phyloP scores from a whole-genome alignment of 257 asterid species.

The Nicotiana tabacum region DNA sequence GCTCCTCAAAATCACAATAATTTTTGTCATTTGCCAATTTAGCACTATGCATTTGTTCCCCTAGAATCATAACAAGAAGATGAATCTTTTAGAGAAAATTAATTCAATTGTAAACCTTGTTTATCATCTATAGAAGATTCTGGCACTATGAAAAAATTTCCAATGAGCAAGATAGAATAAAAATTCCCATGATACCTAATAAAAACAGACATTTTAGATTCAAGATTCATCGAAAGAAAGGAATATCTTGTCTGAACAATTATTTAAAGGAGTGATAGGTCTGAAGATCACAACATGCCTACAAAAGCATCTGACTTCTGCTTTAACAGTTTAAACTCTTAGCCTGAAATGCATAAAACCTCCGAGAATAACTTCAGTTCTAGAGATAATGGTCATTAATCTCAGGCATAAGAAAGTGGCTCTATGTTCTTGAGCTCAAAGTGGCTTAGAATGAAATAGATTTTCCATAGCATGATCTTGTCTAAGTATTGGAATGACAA shows the following conservation, averaged over 20 bases:
- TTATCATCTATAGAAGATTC: not conserved
- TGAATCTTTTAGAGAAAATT: conserved; percentile 2
- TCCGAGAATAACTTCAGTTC: not conserved
- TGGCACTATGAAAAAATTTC: not conserved
- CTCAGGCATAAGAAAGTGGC: conserved; percentile 3
- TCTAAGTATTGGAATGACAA: no score
- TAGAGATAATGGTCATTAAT: conserved; percentile 6
- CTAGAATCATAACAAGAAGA: conserved; percentile 29
- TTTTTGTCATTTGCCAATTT: conserved; percentile 47
- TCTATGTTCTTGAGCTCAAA: not conserved
- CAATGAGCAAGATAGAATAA: not conserved
- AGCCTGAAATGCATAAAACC: not conserved
- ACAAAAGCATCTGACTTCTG: conserved; percentile 5
- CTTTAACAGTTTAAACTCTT: not conserved
- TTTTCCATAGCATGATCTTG: not conserved
- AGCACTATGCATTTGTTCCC: conserved; percentile 59
- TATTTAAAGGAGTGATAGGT: not conserved
- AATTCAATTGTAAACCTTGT: not conserved
- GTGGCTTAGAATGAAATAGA: not conserved
- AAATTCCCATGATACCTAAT: not conserved
- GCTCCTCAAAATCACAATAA: conserved; percentile 62
- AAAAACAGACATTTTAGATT: not conserved
- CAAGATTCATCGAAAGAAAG: conserved; percentile 1
- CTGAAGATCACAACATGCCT: not conserved
- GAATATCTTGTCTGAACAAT: not conserved